phyloP scores from a whole-genome alignment of 1,284 basidiomycete genomes.

The Cutaneotrichosporon cavernicola region DNA sequence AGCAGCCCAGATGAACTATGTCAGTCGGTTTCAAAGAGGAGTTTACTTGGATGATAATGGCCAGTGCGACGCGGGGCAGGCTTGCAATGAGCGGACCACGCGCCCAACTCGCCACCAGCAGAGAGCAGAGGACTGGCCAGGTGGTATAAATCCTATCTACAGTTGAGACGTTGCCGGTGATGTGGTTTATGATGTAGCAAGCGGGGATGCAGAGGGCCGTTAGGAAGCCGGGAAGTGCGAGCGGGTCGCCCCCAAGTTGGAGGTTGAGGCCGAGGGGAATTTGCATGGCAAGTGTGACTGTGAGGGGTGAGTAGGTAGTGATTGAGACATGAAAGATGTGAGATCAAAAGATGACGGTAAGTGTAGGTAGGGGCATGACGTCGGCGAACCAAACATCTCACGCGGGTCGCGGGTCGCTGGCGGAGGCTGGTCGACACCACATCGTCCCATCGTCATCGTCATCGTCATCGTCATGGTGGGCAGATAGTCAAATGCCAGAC shows the following conservation, averaged over 20 bases:
- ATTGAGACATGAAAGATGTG: not conserved
- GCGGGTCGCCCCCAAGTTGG: conserved; percentile 32
- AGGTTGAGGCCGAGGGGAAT: conserved; percentile 29
- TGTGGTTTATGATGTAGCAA: conserved; percentile 41
- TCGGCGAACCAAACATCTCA: conserved; percentile 4
- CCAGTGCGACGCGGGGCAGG: conserved; percentile 65
- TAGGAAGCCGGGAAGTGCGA: conserved; percentile 37
- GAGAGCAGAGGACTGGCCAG: conserved; percentile 73
- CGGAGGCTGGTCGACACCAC: not conserved
- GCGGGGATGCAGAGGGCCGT: conserved; percentile 33
- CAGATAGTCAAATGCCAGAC: not conserved
- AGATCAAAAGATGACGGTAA: not conserved
- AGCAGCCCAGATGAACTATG: conserved; percentile 61
- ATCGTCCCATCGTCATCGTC: conserved; percentile 7
- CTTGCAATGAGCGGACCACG: conserved; percentile 59
- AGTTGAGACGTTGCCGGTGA: conserved; percentile 79
- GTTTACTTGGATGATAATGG: conserved; percentile 61
- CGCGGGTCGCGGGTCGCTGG: not conserved
- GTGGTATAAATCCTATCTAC: conserved; percentile 69
- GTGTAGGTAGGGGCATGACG: not conserved
- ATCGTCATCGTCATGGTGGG: conserved; percentile 3
- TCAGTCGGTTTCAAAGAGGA: not conserved
- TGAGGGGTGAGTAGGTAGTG: not conserved
- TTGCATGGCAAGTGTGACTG: conserved; percentile 14
- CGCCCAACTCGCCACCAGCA: conserved; percentile 64